Percentiles rank a stretch among this genome's conserved stretches.
Evolutionary conservation across 2,329 filamentous ascomycete species (phyloP).

Genomic region (Neocucurbitaria cava): DNA sequence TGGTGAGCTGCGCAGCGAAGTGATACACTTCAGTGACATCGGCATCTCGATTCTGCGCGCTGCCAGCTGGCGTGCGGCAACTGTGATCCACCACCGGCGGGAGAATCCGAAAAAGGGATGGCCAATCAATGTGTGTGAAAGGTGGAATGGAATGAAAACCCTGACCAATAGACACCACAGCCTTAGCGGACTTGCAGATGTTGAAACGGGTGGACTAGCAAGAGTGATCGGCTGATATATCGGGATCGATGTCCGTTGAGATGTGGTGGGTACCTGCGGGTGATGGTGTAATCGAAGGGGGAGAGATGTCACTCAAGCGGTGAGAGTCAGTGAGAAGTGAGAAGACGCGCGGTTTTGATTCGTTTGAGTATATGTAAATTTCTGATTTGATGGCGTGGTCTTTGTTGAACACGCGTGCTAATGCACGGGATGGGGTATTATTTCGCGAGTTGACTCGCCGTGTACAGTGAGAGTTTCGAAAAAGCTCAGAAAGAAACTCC

Average conservation of each 20-base stretch:
- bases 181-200: constrained; percentile 16
- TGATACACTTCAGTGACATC: not conserved
- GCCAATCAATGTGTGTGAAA: constrained; percentile 7
- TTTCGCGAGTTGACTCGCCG: constrained; percentile 10
- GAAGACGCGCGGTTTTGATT: not conserved
- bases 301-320: constrained; percentile 2
- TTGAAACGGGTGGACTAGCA: constrained; percentile 14
- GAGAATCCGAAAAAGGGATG: constrained; percentile 4
- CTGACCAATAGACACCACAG: constrained; percentile 6
- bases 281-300: constrained; percentile 1
- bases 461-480: constrained; percentile 2
- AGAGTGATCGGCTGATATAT: constrained; percentile 10
- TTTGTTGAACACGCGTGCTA: not conserved
- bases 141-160: not conserved
- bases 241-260: constrained; percentile 13
- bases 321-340: not conserved
- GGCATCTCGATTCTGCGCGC: not conserved
- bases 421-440: constrained; percentile 21
- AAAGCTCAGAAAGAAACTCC: constrained; percentile 1
- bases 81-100: not conserved
- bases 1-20: not conserved
- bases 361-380: not conserved
- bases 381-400: not conserved
- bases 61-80: not conserved
- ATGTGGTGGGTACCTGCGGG: constrained; percentile 3